These are phyloP conservation scores for Cordyceps pruinosa DNA, from an alignment of 2,329 filamentous ascomycete species.

Conservation along the genomic window DNA sequence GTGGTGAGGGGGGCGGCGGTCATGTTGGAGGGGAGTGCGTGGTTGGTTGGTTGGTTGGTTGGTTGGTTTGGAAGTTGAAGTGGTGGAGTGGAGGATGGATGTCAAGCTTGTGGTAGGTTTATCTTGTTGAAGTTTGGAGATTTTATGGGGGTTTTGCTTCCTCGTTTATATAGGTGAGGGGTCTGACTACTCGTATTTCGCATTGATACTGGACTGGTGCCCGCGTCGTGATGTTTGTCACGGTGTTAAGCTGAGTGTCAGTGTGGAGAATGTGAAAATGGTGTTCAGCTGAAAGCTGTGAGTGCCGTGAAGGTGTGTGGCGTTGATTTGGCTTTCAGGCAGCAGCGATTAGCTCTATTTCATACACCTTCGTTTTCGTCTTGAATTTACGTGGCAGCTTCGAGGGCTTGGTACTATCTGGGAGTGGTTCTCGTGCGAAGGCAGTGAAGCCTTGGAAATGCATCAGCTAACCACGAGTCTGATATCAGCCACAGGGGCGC, in stretches of 20 bases:
- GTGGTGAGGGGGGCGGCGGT: slow-evolving; percentile 18
- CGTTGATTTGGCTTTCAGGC: background rate
- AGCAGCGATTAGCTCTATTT: background rate
- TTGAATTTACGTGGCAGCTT: too few species aligned
- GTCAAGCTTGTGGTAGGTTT: background rate
- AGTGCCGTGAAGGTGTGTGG: background rate
- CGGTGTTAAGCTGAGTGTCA: background rate
- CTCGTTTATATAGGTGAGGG: background rate
- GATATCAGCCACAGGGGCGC: too few species aligned
- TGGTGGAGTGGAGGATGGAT: background rate
- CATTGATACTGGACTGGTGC: background rate
- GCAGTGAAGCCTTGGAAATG: too few species aligned
- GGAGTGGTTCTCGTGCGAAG: too few species aligned
- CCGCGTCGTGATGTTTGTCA: background rate
- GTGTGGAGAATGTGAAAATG: background rate
- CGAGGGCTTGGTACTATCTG: too few species aligned
- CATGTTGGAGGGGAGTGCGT: too few species aligned
- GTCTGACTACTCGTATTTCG: background rate
- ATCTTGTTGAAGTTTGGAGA: background rate
- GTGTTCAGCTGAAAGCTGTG: background rate
- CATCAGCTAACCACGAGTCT: too few species aligned
- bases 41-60: too few species aligned
- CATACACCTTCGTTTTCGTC: too few species aligned
- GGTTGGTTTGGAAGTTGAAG: background rate
- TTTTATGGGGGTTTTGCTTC: background rate